phyloP scores from a whole-genome alignment of 2,329 filamentous ascomycete species.

The Teratosphaeria zuluensis region DNA sequence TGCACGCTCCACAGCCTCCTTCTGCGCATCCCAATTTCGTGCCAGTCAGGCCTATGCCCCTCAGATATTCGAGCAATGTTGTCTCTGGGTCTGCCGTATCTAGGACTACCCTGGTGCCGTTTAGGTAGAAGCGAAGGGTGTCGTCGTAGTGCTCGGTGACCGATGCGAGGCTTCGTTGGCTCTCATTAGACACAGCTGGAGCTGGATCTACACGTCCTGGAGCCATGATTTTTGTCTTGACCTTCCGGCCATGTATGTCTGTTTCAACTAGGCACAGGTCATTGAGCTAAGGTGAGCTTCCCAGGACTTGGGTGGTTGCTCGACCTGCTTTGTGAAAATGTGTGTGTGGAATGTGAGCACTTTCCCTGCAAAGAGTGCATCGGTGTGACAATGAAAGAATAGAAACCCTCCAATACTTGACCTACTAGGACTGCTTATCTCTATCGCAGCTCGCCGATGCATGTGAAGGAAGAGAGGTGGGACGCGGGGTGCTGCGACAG shows the following conservation, averaged over 20 bases:
- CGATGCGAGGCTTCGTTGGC: constrained; percentile 42
- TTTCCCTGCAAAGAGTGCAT: not conserved
- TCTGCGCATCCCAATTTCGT: constrained; percentile 96
- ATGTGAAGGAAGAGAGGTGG: not conserved
- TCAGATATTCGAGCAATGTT: constrained; percentile 84
- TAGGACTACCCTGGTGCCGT: constrained; percentile 79
- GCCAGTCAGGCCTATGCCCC: constrained; percentile 85
- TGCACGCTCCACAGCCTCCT: constrained; percentile 93
- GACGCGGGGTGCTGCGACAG: not conserved
- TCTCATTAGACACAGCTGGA: constrained; percentile 35
- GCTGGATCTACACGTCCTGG: constrained; percentile 43
- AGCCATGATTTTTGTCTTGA: constrained; percentile 41
- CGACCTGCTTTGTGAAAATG: not conserved
- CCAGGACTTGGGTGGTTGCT: not conserved
- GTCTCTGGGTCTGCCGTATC: constrained; percentile 85
- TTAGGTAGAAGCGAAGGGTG: constrained; percentile 84
- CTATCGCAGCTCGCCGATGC: not conserved
- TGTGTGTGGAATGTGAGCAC: not conserved
- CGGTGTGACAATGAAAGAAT: not conserved
- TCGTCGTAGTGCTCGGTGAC: constrained; percentile 75
- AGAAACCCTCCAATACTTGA: not conserved
- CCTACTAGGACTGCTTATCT: not conserved
- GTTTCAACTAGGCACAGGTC: not conserved
- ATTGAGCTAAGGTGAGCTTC: not conserved
- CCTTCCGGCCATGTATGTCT: not conserved